Base-by-base conservation (phyloP, 2,329 filamentous ascomycete genomes). In the Fusarium devonianum region DNA sequence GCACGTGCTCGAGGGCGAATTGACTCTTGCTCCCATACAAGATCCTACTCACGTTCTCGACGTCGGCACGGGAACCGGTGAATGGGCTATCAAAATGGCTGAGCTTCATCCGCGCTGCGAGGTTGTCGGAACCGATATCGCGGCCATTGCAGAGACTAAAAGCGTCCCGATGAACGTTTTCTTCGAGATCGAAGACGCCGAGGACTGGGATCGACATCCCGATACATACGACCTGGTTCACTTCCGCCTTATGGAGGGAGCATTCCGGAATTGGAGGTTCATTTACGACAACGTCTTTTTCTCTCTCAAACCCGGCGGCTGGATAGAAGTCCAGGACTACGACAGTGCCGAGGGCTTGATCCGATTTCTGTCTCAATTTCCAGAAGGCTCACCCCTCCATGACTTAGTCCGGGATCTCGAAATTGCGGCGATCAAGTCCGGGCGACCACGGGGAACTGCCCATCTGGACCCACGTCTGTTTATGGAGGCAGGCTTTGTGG, bases 101-200 rank as follows among this genome's bases (percentile, higher is more conserved):
- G 81, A 84, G 62, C 59, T 72, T 22, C 79, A 74, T 58, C 80
- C 79, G 5, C 67, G 74, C 22, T 82, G 79, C 61, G 80, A 84
- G 58, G 79, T 85, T 4, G 78, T 81, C 5, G 82, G 82, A 16
- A 83, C 79, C 30, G 82, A 85, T 56, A 82, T 84, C 46, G 79
- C 80, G 12, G 80, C 82, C 49, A 81, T 84, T 37, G 71, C 71
- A 13, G 81, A 83, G 57, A 78, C 78, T n/a, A 75, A 74, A 14
- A 76, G 77, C 23, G 79, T 81, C 6, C 82, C 82, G 5, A 77
- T 78, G 62, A 85, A 85, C 53, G 76, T 83, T 28, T 82, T 79
- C 59, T 84, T 83, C 69, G 80, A 84, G 66, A 75, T 84, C 5
- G 81, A 84, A 57, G 79, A 84, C 58, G 82, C 81, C 34, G 80